These are phyloP conservation scores for Talaromyces sp. DNA, from an alignment of 2,329 filamentous ascomycete species.

Conservation along the genomic window DNA sequence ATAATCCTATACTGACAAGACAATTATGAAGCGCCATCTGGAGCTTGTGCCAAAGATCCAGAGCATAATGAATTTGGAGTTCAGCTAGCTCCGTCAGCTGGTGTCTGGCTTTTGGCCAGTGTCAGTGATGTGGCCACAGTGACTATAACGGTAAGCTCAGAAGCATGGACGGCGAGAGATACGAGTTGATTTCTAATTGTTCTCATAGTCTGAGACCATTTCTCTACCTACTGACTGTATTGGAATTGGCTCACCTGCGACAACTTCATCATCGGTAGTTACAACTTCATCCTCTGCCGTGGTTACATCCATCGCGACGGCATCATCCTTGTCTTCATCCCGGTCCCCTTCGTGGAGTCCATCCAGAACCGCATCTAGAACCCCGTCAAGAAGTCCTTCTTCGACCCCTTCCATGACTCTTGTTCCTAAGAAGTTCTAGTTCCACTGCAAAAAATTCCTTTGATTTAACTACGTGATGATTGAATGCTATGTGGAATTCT, in stretches of 20 bases:
- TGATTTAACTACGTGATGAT: not conserved
- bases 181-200: not conserved
- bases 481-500: not conserved
- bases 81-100: constrained; percentile 9
- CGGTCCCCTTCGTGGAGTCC: not conserved
- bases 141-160: constrained; percentile 10
- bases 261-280: not conserved
- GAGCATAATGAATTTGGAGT: constrained; percentile 11
- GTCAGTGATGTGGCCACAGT: constrained; percentile 1
- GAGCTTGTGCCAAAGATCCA: constrained; percentile 9
- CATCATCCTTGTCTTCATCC: not conserved
- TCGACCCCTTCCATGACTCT: not conserved
- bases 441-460: not conserved
- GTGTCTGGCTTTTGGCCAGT: constrained; percentile 1
- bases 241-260: constrained; percentile 10
- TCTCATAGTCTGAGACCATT: constrained; percentile 6
- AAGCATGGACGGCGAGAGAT: not conserved
- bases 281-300: not conserved
- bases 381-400: not conserved
- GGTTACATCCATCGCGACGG: not conserved
- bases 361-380: not conserved
- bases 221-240: constrained; percentile 10
- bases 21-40: constrained; percentile 5
- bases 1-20: constrained; percentile 1
- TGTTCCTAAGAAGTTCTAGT: not conserved